These are phyloP conservation scores for Phaseolus coccineus DNA, from an alignment of 331 rosid genomes.

Conservation along the genomic window DNA sequence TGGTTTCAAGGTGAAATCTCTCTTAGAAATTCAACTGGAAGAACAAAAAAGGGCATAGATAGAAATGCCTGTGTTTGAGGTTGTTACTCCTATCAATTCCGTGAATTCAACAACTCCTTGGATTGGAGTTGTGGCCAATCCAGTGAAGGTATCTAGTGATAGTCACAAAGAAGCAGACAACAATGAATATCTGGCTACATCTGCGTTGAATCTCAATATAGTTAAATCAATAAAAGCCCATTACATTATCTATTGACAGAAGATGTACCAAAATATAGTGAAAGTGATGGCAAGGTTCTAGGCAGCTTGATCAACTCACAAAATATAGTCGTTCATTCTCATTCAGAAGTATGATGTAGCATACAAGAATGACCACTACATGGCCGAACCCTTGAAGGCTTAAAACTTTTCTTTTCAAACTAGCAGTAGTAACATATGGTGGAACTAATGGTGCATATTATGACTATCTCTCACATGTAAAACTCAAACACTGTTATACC, in stretches of 20 bases:
- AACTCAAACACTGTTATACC: background rate
- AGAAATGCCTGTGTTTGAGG: conserved; percentile 63
- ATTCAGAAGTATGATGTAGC: conserved; percentile 35
- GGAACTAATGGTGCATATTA: too few relatives aligned
- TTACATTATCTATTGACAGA: conserved; percentile 83
- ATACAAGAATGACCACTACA: too few relatives aligned
- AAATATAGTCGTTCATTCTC: conserved; percentile 21
- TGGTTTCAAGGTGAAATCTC: conserved; percentile 82
- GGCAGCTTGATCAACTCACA: conserved; percentile 49
- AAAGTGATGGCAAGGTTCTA: conserved; percentile 53
- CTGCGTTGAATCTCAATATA: conserved; percentile 48
- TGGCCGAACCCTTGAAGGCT: too few relatives aligned
- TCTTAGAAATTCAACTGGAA: conserved; percentile 92
- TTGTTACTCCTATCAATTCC: conserved; percentile 59
- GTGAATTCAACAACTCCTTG: conserved; percentile 67
- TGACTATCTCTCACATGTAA: too few relatives aligned
- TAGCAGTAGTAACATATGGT: too few relatives aligned
- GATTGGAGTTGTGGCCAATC: conserved; percentile 78
- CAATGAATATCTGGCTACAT: conserved; percentile 52
- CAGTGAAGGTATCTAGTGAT: conserved; percentile 60
- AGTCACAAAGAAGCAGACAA: conserved; percentile 52
- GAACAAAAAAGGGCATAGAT: conserved; percentile 76
- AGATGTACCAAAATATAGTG: conserved; percentile 65
- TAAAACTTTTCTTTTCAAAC: too few relatives aligned
- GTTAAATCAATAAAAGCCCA: conserved; percentile 70